Evolutionary conservation across 2,329 filamentous ascomycete genomes (phyloP).

Genomic region (Neofusicoccum umdonicola): DNA sequence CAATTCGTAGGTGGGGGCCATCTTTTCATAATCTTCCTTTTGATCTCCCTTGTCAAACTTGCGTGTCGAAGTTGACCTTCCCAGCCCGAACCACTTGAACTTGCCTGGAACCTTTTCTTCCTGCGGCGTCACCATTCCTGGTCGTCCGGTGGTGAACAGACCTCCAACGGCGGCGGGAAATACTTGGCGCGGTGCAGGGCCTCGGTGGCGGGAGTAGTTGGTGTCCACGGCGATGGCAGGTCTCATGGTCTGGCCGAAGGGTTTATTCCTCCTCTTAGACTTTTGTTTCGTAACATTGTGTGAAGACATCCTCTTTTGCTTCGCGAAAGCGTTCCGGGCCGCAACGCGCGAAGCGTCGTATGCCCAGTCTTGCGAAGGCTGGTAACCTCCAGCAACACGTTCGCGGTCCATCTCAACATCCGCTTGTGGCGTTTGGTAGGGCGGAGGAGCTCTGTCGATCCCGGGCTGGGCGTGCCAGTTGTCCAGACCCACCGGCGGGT

Average conservation of each 20-base stretch:
- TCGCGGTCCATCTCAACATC: background rate
- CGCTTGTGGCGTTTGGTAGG: slow-evolving; percentile 3
- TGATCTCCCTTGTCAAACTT: background rate
- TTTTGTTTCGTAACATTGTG: slow-evolving; percentile 44
- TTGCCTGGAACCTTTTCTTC: background rate
- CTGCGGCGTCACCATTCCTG: background rate
- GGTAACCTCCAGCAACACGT: background rate
- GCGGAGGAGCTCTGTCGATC: slow-evolving; percentile 5
- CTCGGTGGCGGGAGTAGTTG: slow-evolving; percentile 56
- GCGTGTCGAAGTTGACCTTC: background rate
- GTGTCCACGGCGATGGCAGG: slow-evolving; percentile 69
- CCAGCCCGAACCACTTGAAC: slow-evolving; percentile 13
- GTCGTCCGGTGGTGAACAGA: background rate
- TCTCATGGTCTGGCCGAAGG: slow-evolving; percentile 54
- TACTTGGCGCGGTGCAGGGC: slow-evolving; percentile 46
- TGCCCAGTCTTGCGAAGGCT: slow-evolving; percentile 21
- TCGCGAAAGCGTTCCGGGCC: slow-evolving; percentile 28
- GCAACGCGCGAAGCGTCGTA: slow-evolving; percentile 28
- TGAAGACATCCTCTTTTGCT: slow-evolving; percentile 33
- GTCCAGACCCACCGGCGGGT: slow-evolving; percentile 2
- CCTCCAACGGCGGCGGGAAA: slow-evolving; percentile 27
- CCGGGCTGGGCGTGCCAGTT: slow-evolving; percentile 5
- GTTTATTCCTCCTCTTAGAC: slow-evolving; percentile 60
- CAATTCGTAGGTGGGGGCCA: slow-evolving; percentile 6
- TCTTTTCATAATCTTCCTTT: background rate